A percentile compares a stretch with the other conserved stretches of the same genome.
Evolutionary conservation across 495 filamentous ascomycete species (phyloP).

Genomic region (Xylaria acuta): DNA sequence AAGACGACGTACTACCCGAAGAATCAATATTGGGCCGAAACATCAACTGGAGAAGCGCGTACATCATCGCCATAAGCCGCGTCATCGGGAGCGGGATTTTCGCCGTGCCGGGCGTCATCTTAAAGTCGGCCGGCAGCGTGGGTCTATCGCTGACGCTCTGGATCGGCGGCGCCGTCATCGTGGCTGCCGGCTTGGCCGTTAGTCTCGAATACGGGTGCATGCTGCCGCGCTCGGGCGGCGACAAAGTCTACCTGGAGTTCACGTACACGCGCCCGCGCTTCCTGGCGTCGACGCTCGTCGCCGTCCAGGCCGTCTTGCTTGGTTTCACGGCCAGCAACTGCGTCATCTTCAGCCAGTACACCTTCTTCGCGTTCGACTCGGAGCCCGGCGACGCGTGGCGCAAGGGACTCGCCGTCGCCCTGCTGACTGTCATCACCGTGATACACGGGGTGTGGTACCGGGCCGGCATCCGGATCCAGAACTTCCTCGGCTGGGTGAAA

Average conservation of each 20-base stretch:
- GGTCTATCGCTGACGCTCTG: constrained; percentile 69
- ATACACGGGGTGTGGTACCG: constrained; percentile 67
- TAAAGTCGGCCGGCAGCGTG: constrained; percentile 70
- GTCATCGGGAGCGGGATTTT: constrained; percentile 82
- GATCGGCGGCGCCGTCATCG: constrained; percentile 66
- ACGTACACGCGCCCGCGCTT: constrained; percentile 71
- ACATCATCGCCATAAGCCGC: constrained; percentile 76
- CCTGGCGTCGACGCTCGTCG: constrained; percentile 71
- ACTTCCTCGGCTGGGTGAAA: constrained; percentile 71
- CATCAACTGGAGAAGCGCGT: constrained; percentile 70
- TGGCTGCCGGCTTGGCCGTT: constrained; percentile 65
- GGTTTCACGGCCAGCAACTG: constrained; percentile 75
- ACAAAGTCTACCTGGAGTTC: constrained; percentile 81
- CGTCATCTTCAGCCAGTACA: constrained; percentile 74
- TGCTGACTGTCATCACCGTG: constrained; percentile 65
- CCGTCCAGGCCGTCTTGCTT: constrained; percentile 69
- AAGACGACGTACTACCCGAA: constrained; percentile 67
- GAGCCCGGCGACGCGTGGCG: constrained; percentile 58
- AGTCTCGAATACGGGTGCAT: constrained; percentile 75
- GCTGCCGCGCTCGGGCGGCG: constrained; percentile 72
- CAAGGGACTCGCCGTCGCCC: constrained; percentile 65
- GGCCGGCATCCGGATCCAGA: constrained; percentile 69
- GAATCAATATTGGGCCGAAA: constrained; percentile 68
- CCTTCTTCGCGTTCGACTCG: constrained; percentile 65
- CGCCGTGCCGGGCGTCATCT: constrained; percentile 72